Percentiles rank a stretch among this genome's conserved stretches.
Evolutionary conservation across 495 filamentous ascomycete genomes (phyloP).

Genomic region (Aspergillus olivimuriae): DNA sequence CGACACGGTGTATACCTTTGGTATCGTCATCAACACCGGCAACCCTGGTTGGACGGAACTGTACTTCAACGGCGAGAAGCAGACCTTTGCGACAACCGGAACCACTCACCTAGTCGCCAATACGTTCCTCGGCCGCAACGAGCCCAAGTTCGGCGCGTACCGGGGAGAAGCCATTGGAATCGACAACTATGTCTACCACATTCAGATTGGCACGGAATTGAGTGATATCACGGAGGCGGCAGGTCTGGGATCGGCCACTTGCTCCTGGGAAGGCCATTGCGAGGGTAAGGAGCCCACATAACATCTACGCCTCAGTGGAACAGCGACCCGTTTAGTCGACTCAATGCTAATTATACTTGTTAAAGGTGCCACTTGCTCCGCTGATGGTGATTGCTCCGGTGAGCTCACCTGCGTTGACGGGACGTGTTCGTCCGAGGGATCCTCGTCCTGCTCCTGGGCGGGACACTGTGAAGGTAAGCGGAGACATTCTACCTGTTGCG

Average conservation of each 20-base stretch:
- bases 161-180: slow-evolving; percentile 7
- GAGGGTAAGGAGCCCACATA: too few relatives aligned
- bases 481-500: background rate
- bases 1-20: slow-evolving; percentile 6
- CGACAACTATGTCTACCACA: slow-evolving; percentile 8
- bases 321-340: background rate
- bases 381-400: slow-evolving; percentile 18
- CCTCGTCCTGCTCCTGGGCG: background rate
- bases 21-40: slow-evolving; percentile 8
- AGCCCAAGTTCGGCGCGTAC: slow-evolving; percentile 13
- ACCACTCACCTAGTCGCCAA: slow-evolving; percentile 1
- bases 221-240: slow-evolving; percentile 7
- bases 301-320: too few relatives aligned
- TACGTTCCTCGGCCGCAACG: slow-evolving; percentile 4
- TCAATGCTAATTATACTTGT: background rate
- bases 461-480: slow-evolving; percentile 2
- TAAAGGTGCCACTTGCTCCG: slow-evolving; percentile 16
- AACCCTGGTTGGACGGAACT: slow-evolving; percentile 9
- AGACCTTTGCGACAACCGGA: slow-evolving; percentile 2
- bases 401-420: slow-evolving; percentile 11
- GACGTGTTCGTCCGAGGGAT: slow-evolving; percentile 2
- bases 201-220: slow-evolving; percentile 8
- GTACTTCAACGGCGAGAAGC: slow-evolving; percentile 10
- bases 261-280: slow-evolving; percentile 18
- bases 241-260: slow-evolving; percentile 4